These are phyloP conservation scores for Fusarium armeniacum DNA, from an alignment of 2,329 filamentous ascomycete genomes.

Conservation along the genomic window DNA sequence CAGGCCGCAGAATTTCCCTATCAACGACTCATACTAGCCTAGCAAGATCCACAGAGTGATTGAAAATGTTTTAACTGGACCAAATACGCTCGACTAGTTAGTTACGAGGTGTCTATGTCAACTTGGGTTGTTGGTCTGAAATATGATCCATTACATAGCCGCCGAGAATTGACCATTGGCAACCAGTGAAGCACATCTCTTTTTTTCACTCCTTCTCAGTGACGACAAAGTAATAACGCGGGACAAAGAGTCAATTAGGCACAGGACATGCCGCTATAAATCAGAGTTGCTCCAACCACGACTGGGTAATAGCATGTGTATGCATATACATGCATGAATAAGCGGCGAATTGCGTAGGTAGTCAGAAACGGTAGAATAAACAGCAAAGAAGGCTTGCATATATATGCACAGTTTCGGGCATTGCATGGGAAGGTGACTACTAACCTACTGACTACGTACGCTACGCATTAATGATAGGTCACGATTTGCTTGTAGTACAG, in stretches of 20 bases:
- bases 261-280: not conserved
- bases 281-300: not conserved
- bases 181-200: not conserved
- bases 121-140: constrained; percentile 1
- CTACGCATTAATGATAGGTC: not conserved
- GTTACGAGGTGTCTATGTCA: not conserved
- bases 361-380: not conserved
- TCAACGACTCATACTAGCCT: not conserved
- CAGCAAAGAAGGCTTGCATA: constrained; percentile 1
- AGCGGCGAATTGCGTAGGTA: not conserved
- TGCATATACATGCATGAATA: not conserved
- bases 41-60: not conserved
- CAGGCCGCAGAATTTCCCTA: not conserved
- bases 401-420: not conserved
- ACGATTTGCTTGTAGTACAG: not conserved
- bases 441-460: not conserved
- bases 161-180: not conserved
- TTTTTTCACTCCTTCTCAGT: not conserved
- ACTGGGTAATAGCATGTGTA: not conserved
- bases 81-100: constrained; percentile 1
- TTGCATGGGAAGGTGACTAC: not conserved
- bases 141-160: constrained; percentile 5
- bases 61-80: not conserved
- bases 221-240: not conserved
- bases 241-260: not conserved